Percentiles rank a stretch among this genome's conserved stretches.
These are phyloP conservation scores for Ceratocystis huliohia DNA, from an alignment of 2,329 filamentous ascomycete species.

Conservation along the genomic window DNA sequence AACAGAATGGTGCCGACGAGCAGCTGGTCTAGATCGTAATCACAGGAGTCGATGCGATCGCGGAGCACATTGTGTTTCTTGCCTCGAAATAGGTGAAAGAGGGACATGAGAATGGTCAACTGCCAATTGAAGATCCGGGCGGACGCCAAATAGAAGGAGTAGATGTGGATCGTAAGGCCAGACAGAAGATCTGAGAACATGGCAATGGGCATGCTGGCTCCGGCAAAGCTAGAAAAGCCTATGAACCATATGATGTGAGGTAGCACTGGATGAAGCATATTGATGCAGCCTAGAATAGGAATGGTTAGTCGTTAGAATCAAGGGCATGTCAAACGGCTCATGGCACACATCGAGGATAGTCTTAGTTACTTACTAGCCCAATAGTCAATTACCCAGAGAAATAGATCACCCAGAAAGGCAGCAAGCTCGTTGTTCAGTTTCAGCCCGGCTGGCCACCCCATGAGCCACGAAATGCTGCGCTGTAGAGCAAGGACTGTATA, in stretches of 20 bases:
- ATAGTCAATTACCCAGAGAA: slow-evolving; percentile 97
- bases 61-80: slow-evolving; percentile 96
- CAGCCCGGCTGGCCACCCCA: slow-evolving; percentile 86
- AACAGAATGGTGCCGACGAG: slow-evolving; percentile 94
- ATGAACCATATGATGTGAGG: slow-evolving; percentile 83
- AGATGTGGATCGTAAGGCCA: slow-evolving; percentile 85
- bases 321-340: neutral
- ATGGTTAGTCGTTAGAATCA: neutral
- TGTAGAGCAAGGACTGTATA: slow-evolving; percentile 86
- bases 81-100: slow-evolving; percentile 97
- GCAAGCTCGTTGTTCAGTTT: slow-evolving; percentile 93
- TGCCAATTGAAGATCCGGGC: slow-evolving; percentile 98
- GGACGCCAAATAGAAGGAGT: slow-evolving; percentile 94
- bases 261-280: slow-evolving; percentile 63
- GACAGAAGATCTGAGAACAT: slow-evolving; percentile 90
- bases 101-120: slow-evolving; percentile 84
- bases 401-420: slow-evolving; percentile 85
- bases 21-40: slow-evolving; percentile 95
- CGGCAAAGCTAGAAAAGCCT: slow-evolving; percentile 86
- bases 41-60: slow-evolving; percentile 95
- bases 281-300: slow-evolving; percentile 50
- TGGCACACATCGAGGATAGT: neutral
- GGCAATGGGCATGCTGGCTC: slow-evolving; percentile 92
- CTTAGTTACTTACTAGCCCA: slow-evolving; percentile 59
- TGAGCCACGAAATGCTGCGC: slow-evolving; percentile 85